phyloP scores from a whole-genome alignment of 202 grass and related monocot genomes.

The Setaria viridis region DNA sequence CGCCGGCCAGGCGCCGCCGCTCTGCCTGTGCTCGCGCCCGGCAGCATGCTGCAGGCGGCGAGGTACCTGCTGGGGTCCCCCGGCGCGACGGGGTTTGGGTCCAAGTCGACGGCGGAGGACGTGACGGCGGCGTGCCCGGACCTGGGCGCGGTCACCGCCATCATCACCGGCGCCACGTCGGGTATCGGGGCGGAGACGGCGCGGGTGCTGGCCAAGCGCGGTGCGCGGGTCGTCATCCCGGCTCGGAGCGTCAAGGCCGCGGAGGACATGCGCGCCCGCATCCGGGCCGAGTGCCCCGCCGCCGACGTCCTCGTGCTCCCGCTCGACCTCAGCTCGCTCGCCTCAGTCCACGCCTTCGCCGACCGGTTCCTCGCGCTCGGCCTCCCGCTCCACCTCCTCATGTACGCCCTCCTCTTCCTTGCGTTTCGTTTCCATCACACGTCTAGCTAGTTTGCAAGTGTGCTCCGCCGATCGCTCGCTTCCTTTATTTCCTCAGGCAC shows the following conservation, averaged over 20 bases:
- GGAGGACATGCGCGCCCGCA: slow-evolving; percentile 68
- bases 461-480: not conserved
- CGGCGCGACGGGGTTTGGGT: slow-evolving; percentile 79
- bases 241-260: slow-evolving; percentile 82
- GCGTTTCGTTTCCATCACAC: not conserved
- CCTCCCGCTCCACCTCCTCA: slow-evolving; percentile 87
- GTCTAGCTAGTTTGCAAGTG: not conserved
- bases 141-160: slow-evolving; percentile 61
- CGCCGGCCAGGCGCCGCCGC: too few relatives aligned
- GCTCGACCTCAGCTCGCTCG: slow-evolving; percentile 85
- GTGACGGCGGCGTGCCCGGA: slow-evolving; percentile 49
- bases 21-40: too few relatives aligned
- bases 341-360: slow-evolving; percentile 77
- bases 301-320: slow-evolving; percentile 72
- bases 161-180: slow-evolving; percentile 90
- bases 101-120: slow-evolving; percentile 77
- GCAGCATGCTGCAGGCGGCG: slow-evolving; percentile 64
- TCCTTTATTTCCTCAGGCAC: not conserved
- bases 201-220: slow-evolving; percentile 86
- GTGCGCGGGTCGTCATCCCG: slow-evolving; percentile 74
- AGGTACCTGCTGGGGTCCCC: slow-evolving; percentile 76
- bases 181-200: slow-evolving; percentile 95
- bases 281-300: slow-evolving; percentile 54
- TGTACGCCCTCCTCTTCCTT: slow-evolving; percentile 35
- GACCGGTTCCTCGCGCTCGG: slow-evolving; percentile 65